Base-by-base conservation (phyloP, 495 filamentous ascomycete genomes). In the Trypethelium eluteriae region DNA sequence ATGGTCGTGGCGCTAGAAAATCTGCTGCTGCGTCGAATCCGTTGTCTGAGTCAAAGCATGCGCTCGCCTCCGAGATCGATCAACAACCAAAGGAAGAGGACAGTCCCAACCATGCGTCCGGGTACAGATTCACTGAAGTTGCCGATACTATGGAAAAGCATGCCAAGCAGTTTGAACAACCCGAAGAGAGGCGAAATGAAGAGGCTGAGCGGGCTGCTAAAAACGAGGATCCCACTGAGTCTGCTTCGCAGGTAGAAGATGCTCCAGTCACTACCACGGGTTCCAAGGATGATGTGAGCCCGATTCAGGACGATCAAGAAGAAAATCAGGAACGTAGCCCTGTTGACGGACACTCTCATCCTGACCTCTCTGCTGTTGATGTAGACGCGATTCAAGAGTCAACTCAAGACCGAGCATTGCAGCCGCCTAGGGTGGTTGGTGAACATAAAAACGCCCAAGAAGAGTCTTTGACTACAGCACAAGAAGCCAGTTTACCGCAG, bases 71-170 rank as follows among this genome's bases (percentile, higher is more conserved):
- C 25, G 3, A 50, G 3, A 7, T 25, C 14, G 62, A 64, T 35
- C 25, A 59, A 6, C 53, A 34, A 36, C 7, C 6, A 7, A 36
- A 59, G 25, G 53, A 59, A 10, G 18, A 10, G 32, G 32, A 59
- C 18, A 32, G 36, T 36, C 7, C 34, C 14, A 6, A 36, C 7
- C 53, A 59, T 36, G 53, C 53, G 7, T 59, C 53, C 14, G 53
- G 53, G n/a, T 59, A 34, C 32, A 59, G 36, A 36, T 59, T 14
- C 53, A 59, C 53, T 9, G 53, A 59, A 36, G 53, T 59, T 59
- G 53, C 53, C 7, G 53, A 36, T 36, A 36, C 18, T 14, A 36
- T 36, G 32, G 53, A 59, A 59, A 6, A 59, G 32, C 53, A 36
- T 59, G 53, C 53, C 7, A 36, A 32, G 36, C 53, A 36, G 18